These are phyloP conservation scores for Curvularia lunata DNA, from an alignment of 2,329 filamentous ascomycete species.

Conservation along the genomic window DNA sequence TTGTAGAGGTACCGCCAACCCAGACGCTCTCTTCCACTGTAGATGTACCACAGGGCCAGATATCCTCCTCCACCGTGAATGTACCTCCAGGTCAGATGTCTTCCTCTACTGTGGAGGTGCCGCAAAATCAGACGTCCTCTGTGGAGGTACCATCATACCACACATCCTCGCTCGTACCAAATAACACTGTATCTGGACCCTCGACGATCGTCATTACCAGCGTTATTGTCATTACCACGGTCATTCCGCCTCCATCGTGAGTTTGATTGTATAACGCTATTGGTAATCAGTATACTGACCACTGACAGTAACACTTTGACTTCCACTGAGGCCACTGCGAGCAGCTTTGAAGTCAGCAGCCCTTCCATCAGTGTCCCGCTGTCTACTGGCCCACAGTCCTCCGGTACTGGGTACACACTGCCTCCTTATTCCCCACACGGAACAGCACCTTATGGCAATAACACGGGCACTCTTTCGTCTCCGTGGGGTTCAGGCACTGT, in stretches of 20 bases:
- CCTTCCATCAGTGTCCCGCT: constrained; percentile 14
- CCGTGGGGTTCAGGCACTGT: constrained; percentile 14
- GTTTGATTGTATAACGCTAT: constrained; percentile 7
- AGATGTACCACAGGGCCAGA: no score
- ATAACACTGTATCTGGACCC: not conserved
- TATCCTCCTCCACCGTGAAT: not conserved
- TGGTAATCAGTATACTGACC: constrained; percentile 11
- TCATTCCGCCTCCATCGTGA: constrained; percentile 17
- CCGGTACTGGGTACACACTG: constrained; percentile 12
- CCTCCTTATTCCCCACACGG: not conserved
- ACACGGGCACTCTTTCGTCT: constrained; percentile 5
- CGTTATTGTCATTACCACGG: constrained; percentile 12
- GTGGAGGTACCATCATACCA: constrained; percentile 5
- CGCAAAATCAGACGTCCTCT: not conserved
- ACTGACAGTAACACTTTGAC: constrained; percentile 11
- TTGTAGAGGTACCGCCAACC: constrained; percentile 1
- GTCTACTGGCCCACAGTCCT: constrained; percentile 14
- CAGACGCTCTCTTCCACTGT: no score
- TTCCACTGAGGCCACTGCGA: constrained; percentile 26
- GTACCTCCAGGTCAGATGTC: no score
- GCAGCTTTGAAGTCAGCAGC: constrained; percentile 24
- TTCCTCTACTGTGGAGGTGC: no score
- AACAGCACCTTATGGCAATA: constrained; percentile 22
- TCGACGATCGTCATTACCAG: constrained; percentile 15
- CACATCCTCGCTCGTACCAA: constrained; percentile 10